These are phyloP conservation scores for Penicillium macrosclerotiorum DNA, from an alignment of 495 filamentous ascomycete genomes.

Conservation along the genomic window DNA sequence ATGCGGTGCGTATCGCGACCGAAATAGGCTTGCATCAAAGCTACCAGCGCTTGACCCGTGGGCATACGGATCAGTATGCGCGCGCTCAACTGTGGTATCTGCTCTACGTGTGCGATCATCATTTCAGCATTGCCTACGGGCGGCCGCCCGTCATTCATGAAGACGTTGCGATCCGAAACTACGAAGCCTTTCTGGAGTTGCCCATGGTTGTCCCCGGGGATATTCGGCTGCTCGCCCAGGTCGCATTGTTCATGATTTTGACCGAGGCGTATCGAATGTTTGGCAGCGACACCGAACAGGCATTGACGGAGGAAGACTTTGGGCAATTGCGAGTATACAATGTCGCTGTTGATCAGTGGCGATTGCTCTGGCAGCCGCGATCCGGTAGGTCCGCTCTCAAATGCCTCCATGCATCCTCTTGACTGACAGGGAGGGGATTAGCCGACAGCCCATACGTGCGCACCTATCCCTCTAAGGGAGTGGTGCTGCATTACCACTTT, in stretches of 20 bases:
- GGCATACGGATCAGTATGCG: constrained; percentile 48
- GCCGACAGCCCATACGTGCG: constrained; percentile 52
- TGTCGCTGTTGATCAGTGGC: constrained; percentile 56
- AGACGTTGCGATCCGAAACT: constrained; percentile 49
- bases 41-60: constrained; percentile 46
- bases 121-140: constrained; percentile 55
- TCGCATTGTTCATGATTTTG: constrained; percentile 56
- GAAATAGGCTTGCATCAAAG: constrained; percentile 52
- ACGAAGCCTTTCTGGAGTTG: constrained; percentile 50
- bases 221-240: constrained; percentile 53
- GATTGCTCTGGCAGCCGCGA: constrained; percentile 53
- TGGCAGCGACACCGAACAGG: constrained; percentile 53
- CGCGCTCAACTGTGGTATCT: constrained; percentile 50
- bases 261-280: constrained; percentile 57
- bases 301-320: constrained; percentile 53
- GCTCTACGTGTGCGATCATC: constrained; percentile 56
- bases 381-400: constrained; percentile 37
- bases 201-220: constrained; percentile 50
- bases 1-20: constrained; percentile 54
- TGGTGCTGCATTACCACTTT: constrained; percentile 60
- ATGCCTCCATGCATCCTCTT: not conserved
- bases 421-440: constrained; percentile 13
- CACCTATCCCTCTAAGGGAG: constrained; percentile 57
- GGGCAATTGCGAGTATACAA: constrained; percentile 51
- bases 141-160: constrained; percentile 55